Evolutionary conservation across 768 basidiomycete genomes (phyloP).

Genomic region (Rhizopogon vulgaris): DNA sequence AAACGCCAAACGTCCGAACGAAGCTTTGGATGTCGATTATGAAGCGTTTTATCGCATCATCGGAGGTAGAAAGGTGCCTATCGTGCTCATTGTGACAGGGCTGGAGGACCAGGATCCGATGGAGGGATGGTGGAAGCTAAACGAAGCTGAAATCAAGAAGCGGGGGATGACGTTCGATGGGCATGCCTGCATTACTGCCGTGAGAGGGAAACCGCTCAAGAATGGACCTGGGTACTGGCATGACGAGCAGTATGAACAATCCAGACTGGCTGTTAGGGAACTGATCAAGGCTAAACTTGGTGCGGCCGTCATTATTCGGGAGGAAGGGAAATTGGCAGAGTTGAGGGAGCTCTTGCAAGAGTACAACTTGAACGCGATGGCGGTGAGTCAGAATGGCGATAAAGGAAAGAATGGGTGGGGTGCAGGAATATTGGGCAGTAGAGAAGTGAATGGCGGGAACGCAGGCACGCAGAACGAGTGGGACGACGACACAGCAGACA

Average conservation of each 20-base stretch:
- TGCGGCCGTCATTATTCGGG: neutral
- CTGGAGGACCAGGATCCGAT: slow-evolving; percentile 30
- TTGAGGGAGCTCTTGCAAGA: neutral
- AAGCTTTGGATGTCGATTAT: slow-evolving; percentile 23
- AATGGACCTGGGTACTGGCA: neutral
- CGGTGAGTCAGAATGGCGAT: neutral
- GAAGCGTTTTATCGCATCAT: slow-evolving; percentile 23
- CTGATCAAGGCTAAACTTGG: neutral
- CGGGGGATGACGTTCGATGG: slow-evolving; percentile 31
- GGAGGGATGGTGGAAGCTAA: slow-evolving; percentile 33
- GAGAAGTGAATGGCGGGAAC: neutral
- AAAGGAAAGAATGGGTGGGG: neutral
- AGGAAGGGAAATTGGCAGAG: neutral
- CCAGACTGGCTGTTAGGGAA: slow-evolving; percentile 1
- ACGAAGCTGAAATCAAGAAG: slow-evolving; percentile 24
- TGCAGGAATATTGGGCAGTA: neutral
- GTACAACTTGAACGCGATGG: neutral
- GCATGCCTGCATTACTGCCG: slow-evolving; percentile 36
- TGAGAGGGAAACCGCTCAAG: slow-evolving; percentile 6
- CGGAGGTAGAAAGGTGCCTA: slow-evolving; percentile 29
- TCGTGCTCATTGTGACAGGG: slow-evolving; percentile 30
- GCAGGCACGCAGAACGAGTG: neutral
- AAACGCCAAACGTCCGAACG: slow-evolving; percentile 23
- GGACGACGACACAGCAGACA: neutral
- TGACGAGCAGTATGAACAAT: slow-evolving; percentile 10